Evolutionary conservation across 2,329 filamentous ascomycete genomes (phyloP), one percentile per base, ranked within the genome.

Genomic region (Fusarium torreyae): DNA sequence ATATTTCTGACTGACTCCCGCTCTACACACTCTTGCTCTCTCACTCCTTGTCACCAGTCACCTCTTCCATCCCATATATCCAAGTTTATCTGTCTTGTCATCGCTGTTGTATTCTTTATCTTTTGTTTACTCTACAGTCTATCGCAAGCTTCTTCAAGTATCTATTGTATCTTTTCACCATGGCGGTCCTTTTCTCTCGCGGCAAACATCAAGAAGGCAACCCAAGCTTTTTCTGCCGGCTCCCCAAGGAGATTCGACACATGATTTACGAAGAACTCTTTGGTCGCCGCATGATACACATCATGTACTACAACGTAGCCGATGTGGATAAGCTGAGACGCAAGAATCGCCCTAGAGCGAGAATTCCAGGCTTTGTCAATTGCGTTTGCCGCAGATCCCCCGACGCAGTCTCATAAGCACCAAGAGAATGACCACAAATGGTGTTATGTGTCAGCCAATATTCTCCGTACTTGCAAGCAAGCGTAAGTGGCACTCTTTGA

Each of bases 401-500:
- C 7, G 11, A n/a, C 13, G 11, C 22, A 3, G 13, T 40, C 40
- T 49, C 53, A 48, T 4, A 6, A 11, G 17, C 51, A 56, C 24
- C 15, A 18, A 15, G 33, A 48, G 15, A 11, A 8, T 13, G 8
- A 18, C 8, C 51, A 46, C 31, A 11, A 57, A 20, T 34, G 26
- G 26, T 17, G 6, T n/a, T 49, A 31, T 31, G 10, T 56, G 5
- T 18, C 43, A 3, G 24, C 18, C 6, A 26, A 24, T 9, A 13
- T 49, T 13, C n/a, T 50, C 7, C 8, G 24, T 11, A 50, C 53
- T 9, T 57, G 43, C 43, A 57, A 50, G 18, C 24, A 34, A 14
- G 36, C 28, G 44, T 50, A 24, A 57, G 53, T 57, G 10, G 13
- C 9, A 11, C 13, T 40, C 26, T 14, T 31, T 31, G 28, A 31